Evolutionary conservation across 768 basidiomycete species (phyloP), one percentile per base, ranked within the genome.

Genomic region (Lactifluus echinatus): DNA sequence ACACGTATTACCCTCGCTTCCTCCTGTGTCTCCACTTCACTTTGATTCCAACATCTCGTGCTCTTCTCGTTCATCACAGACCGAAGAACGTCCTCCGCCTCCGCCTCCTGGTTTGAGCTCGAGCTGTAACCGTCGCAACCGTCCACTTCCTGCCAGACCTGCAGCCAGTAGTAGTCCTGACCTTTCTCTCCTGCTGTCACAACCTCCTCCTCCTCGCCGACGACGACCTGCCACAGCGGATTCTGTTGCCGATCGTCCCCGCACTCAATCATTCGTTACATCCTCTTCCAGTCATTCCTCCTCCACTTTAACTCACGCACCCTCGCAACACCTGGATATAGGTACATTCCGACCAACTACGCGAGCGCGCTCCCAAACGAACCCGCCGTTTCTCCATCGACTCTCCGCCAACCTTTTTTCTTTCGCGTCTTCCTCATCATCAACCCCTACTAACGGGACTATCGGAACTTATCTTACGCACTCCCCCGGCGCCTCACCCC

Each of bases 301-400:
- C n/a, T 31, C 54, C 29, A 51, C 55, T 43, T 46, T 37, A 44
- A 47, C 31, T 56, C 60, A 62, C 56, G 53, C 58, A n/a, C 50
- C 62, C 57, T 28, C 56, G 21, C 64, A 67, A 51, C 61, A 56
- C 45, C 66, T 7, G 5, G 53, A 59, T 23, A 17, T 28, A 26
- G 40, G 67, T 28, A 48, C 53, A 0, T 55, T 65, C 71, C 56
- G 69, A 69, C 21, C 74, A 76, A n/a, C 72, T 71, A 19, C 73
- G 46, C 72, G 75, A 42, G 73, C 73, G 47, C 75, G 78, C 43
- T 72, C 77, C 37, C 70, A 80, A 33, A 85, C 86, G 21, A 87
- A 84, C 59, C 84, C 87, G 3, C 83, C 85, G 19, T 70, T 87
- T 50, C 67, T 89, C 37, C 84, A 83, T 66, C 81, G 87, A 42